A percentile compares a stretch with the other conserved stretches of the same genome.
Evolutionary conservation across 2,329 filamentous ascomycete genomes (phyloP).

Genomic region (Ophiostoma perfectum): DNA sequence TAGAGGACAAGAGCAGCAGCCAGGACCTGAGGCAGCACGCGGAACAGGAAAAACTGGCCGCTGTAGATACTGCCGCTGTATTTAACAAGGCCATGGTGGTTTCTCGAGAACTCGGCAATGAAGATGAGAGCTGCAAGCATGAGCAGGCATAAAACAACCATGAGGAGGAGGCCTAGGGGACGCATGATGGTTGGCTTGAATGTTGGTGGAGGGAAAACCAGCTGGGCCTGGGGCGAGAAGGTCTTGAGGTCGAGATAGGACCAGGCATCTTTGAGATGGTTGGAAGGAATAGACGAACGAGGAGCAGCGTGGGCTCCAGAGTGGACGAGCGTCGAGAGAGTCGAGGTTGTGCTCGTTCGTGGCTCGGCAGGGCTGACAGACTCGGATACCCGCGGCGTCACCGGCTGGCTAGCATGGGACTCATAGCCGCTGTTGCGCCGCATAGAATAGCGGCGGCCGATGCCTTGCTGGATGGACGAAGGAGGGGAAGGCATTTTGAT

Average conservation of each 20-base stretch:
- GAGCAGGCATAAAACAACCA: constrained; percentile 57
- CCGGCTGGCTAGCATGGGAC: background rate
- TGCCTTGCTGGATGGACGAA: background rate
- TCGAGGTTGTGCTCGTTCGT: constrained; percentile 20
- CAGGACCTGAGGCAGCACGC: constrained; percentile 75
- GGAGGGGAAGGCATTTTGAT: constrained; percentile 15
- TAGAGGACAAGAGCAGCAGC: constrained; percentile 69
- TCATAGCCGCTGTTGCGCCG: background rate
- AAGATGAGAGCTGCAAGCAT: constrained; percentile 71
- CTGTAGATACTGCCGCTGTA: constrained; percentile 65
- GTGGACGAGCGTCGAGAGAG: constrained; percentile 25
- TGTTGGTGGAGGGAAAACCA: constrained; percentile 42
- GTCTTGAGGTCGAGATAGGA: constrained; percentile 19
- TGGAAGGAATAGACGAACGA: constrained; percentile 14
- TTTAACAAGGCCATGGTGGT: constrained; percentile 58
- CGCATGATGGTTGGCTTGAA: constrained; percentile 70
- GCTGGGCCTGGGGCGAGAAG: constrained; percentile 18
- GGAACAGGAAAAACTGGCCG: constrained; percentile 75
- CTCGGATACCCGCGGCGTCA: background rate
- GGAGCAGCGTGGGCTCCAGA: background rate
- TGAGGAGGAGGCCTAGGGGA: constrained; percentile 54
- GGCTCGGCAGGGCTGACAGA: background rate
- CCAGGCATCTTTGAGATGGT: constrained; percentile 23
- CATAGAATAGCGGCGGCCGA: constrained; percentile 10
- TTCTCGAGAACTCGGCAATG: constrained; percentile 62